Percentiles rank a stretch among this genome's conserved stretches.
These are phyloP conservation scores for Laburnicola sp. DNA, from an alignment of 2,329 filamentous ascomycete genomes.

Conservation along the genomic window DNA sequence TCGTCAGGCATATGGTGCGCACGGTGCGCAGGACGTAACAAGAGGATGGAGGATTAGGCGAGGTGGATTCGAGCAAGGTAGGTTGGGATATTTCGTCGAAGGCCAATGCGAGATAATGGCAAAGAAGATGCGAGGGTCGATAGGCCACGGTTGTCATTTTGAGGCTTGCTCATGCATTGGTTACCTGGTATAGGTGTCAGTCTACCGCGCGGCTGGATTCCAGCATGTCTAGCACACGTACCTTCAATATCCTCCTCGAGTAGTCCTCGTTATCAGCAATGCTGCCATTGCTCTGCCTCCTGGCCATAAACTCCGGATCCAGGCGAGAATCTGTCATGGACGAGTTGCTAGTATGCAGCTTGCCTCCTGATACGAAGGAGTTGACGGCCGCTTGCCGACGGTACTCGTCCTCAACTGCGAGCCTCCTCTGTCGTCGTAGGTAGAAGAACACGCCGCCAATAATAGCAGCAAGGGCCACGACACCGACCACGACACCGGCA, in stretches of 20 bases:
- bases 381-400: slow-evolving; percentile 78
- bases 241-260: slow-evolving; percentile 92
- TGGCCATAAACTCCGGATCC: slow-evolving; percentile 78
- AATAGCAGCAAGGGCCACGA: slow-evolving; percentile 68
- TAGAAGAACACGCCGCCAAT: slow-evolving; percentile 72
- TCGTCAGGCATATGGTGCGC: slow-evolving; percentile 34
- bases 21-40: slow-evolving; percentile 24
- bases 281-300: slow-evolving; percentile 88
- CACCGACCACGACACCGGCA: slow-evolving; percentile 82
- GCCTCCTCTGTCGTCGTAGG: slow-evolving; percentile 73
- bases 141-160: slow-evolving; percentile 15
- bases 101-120: slow-evolving; percentile 10
- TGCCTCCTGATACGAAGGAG: slow-evolving; percentile 66
- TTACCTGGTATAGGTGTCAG: slow-evolving; percentile 35
- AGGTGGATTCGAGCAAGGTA: too few relatives aligned
- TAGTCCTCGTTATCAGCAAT: slow-evolving; percentile 98
- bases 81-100: slow-evolving; percentile 16
- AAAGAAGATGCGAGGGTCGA: neutral
- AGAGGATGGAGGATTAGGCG: slow-evolving; percentile 27
- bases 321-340: slow-evolving; percentile 82
- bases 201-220: neutral
- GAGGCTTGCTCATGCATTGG: slow-evolving; percentile 39
- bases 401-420: slow-evolving; percentile 81
- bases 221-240: slow-evolving; percentile 49
- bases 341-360: slow-evolving; percentile 63